A percentile compares a stretch with the other conserved stretches of the same genome.
phyloP scores from a whole-genome alignment of 495 filamentous ascomycete species.

The Xylaria scruposa region DNA sequence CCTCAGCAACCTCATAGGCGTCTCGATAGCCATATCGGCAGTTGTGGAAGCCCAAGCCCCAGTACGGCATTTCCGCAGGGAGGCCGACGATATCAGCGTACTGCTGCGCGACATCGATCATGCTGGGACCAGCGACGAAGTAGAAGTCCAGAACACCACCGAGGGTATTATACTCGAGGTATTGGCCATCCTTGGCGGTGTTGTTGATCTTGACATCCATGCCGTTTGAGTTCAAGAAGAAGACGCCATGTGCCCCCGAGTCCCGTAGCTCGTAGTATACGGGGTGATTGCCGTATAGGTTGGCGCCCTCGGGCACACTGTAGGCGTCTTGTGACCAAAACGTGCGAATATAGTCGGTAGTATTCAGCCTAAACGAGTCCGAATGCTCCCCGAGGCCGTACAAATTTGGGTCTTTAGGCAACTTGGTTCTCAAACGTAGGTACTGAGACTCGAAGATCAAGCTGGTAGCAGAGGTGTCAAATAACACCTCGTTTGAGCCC shows the following conservation, averaged over 20 bases:
- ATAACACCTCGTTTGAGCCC: slow-evolving; percentile 72
- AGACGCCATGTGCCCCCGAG: slow-evolving; percentile 78
- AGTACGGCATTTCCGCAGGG: slow-evolving; percentile 84
- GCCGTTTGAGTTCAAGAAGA: slow-evolving; percentile 82
- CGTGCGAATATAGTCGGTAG: slow-evolving; percentile 77
- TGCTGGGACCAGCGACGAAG: slow-evolving; percentile 76
- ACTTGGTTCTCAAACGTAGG: slow-evolving; percentile 69
- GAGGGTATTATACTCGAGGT: slow-evolving; percentile 83
- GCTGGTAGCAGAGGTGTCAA: slow-evolving; percentile 72
- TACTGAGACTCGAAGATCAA: slow-evolving; percentile 84
- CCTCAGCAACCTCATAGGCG: slow-evolving; percentile 78
- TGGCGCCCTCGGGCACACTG: slow-evolving; percentile 56
- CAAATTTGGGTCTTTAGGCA: slow-evolving; percentile 70
- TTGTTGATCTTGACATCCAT: slow-evolving; percentile 88
- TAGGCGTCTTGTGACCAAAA: slow-evolving; percentile 82
- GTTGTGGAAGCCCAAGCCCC: slow-evolving; percentile 83
- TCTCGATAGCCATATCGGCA: slow-evolving; percentile 80
- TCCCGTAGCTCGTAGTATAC: slow-evolving; percentile 82
- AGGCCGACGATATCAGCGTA: slow-evolving; percentile 74
- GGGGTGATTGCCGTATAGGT: slow-evolving; percentile 84
- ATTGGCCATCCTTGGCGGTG: slow-evolving; percentile 65
- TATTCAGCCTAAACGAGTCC: slow-evolving; percentile 74
- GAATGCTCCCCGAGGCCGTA: slow-evolving; percentile 81
- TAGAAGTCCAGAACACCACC: slow-evolving; percentile 87
- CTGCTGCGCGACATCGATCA: slow-evolving; percentile 73